Evolutionary conservation across 2,329 filamentous ascomycete species (phyloP).

Genomic region (Aspergillus piperis): DNA sequence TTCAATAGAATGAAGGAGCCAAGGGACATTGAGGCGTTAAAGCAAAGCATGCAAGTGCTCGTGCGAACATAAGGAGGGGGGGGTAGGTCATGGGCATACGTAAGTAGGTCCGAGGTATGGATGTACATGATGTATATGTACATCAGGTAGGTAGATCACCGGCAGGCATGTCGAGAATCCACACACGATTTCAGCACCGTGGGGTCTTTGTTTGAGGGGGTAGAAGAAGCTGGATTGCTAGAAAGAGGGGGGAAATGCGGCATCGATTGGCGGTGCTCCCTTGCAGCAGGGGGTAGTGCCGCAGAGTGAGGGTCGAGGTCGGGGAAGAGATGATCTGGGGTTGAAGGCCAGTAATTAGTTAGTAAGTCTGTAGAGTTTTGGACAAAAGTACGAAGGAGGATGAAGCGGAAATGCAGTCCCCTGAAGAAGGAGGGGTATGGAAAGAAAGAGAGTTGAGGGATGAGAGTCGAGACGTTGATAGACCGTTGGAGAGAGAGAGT

Average conservation of each 20-base stretch:
- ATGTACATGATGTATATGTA: not conserved
- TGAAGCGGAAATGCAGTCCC: not conserved
- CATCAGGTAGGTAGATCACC: not conserved
- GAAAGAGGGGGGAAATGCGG: not conserved
- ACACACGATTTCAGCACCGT: not conserved
- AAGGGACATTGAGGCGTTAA: not conserved
- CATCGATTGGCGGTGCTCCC: slow-evolving; percentile 1
- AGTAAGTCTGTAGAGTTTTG: not conserved
- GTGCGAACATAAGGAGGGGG: not conserved
- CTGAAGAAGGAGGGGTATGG: not conserved
- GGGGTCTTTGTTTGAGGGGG: not conserved
- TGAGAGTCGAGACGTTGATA: no score
- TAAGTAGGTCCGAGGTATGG: not conserved
- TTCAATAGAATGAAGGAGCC: not conserved
- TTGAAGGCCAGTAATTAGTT: not conserved
- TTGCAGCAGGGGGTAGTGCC: not conserved
- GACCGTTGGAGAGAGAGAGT: no score
- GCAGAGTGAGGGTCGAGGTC: not conserved
- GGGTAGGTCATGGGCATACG: not conserved
- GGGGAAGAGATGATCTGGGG: not conserved
- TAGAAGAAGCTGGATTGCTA: not conserved
- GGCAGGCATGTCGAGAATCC: not conserved
- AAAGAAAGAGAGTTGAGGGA: not conserved
- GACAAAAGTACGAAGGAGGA: not conserved
- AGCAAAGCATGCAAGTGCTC: not conserved